These are phyloP conservation scores for Cytospora chrysosperma DNA, from an alignment of 2,329 filamentous ascomycete genomes.

Conservation along the genomic window DNA sequence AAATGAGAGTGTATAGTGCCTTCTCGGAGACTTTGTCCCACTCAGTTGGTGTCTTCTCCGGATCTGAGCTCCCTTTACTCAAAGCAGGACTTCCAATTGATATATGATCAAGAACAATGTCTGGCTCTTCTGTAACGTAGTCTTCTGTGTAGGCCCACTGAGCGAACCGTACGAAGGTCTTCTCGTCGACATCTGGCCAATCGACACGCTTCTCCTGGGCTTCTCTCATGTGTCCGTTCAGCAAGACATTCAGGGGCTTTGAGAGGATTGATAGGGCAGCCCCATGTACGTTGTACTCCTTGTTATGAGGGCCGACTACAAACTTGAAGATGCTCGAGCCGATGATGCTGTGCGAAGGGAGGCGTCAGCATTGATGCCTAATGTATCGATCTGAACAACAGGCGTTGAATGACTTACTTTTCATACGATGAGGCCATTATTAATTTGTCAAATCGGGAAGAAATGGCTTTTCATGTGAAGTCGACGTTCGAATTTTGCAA, in stretches of 20 bases:
- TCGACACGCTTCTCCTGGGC: conserved; percentile 15
- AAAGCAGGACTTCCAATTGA: neutral
- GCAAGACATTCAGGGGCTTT: conserved; percentile 13
- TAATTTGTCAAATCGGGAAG: no score
- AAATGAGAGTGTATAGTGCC: neutral
- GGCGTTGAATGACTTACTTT: neutral
- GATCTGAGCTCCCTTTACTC: neutral
- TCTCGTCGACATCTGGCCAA: conserved; percentile 25
- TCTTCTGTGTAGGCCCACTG: conserved; percentile 23
- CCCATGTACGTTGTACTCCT: conserved; percentile 4
- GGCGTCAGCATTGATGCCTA: neutral
- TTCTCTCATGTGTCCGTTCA: conserved; percentile 21
- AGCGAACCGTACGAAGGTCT: conserved; percentile 21
- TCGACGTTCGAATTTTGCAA: no score
- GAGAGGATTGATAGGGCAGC: conserved; percentile 17
- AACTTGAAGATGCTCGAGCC: conserved; percentile 12
- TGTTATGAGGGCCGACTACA: conserved; percentile 5
- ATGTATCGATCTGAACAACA: neutral
- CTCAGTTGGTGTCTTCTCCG: neutral
- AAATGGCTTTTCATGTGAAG: no score
- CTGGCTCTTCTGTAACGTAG: conserved; percentile 19
- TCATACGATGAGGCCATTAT: neutral
- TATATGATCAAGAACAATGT: neutral
- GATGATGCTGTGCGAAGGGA: neutral
- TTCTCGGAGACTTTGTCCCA: neutral